Base-by-base conservation (phyloP, 2,329 filamentous ascomycete genomes). In the Fusarium aywerte region DNA sequence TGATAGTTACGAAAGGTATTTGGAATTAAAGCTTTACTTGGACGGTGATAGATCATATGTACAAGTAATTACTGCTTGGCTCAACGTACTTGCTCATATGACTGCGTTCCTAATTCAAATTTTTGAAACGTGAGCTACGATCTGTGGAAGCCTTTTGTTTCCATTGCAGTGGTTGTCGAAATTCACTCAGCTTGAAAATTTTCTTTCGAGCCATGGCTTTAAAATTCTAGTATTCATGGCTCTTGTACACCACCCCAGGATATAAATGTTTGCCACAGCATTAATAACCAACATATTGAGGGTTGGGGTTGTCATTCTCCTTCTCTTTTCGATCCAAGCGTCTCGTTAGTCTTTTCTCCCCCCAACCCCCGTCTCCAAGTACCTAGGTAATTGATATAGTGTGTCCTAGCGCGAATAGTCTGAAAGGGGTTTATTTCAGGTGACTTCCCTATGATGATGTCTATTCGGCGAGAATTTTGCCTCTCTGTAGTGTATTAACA, bases 161-260 rank as follows among this genome's bases (percentile, higher is more conserved):
- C 38, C 38, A 43, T 27, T 18, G 33, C 42, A 16, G 11, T 49
- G 21, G 3, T 43, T 43, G 40, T 43, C 25, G 18, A 43, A 43
- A 43, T 29, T 43, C 42, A 38, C 57, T 62, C 53, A 63, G 27
- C n/a, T 50, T 39, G 39, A 58, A 42, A 44, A 33, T 50, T 49
- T 36, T 13, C 21, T 50, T n/a, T 18, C 40, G 40, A 69, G 66
- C 63, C 65, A 69, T 69, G 52, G 18, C 32, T 35, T 36, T 21
- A 32, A 29, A 56, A 55, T 32, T 40, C 36, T 43, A 8, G 5
- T 16, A 27, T 27, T 10, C 27, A 44, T 62, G 52, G 29, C 49
- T 59, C 29, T 63, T 53, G 12, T 15, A 49, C 44, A 49, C 35
- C 16, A 27, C 31, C 16, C 13, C n/a, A 13, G 32, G 21, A 38